A percentile compares a stretch with the other conserved stretches of the same genome.
These are phyloP conservation scores for Collybiopsis confluens DNA, from an alignment of 768 basidiomycete genomes.

Conservation along the genomic window DNA sequence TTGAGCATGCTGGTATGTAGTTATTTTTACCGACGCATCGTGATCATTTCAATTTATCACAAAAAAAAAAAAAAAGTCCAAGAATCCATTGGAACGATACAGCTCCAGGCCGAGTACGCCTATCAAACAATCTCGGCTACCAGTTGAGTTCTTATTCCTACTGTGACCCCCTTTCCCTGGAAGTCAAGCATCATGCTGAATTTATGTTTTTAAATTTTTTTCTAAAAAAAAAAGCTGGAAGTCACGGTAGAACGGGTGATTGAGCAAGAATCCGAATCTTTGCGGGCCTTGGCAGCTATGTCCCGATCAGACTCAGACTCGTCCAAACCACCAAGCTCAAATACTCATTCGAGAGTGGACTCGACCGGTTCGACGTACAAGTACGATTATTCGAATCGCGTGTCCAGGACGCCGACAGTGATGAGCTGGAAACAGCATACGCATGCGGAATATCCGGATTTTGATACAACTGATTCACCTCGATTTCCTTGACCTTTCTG, in stretches of 20 bases:
- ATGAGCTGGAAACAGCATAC: neutral
- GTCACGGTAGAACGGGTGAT: neutral
- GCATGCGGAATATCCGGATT: neutral
- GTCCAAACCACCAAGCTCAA: neutral
- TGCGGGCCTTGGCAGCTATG: neutral
- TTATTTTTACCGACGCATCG: too few species aligned
- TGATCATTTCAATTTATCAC: too few species aligned
- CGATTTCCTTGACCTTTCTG: neutral
- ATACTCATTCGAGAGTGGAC: neutral
- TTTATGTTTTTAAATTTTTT: neutral
- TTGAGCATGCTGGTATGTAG: neutral
- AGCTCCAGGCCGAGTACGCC: neutral
- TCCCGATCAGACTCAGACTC: neutral
- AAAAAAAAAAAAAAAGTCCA: too few species aligned
- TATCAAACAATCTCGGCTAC: neutral
- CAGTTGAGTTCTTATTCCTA: neutral
- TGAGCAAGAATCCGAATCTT: constrained; percentile 3
- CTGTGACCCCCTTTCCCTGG: too few species aligned
- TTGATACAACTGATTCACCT: neutral
- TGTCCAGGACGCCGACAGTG: neutral
- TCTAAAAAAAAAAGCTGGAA: too few species aligned
- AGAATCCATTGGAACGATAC: neutral
- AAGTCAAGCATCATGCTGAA: too few species aligned
- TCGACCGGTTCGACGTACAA: neutral
- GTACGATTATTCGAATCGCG: neutral